A percentile compares a stretch with the other conserved stretches of the same genome.
Evolutionary conservation across 768 basidiomycete genomes (phyloP).

Genomic region (Pulveroboletus ravenelii): DNA sequence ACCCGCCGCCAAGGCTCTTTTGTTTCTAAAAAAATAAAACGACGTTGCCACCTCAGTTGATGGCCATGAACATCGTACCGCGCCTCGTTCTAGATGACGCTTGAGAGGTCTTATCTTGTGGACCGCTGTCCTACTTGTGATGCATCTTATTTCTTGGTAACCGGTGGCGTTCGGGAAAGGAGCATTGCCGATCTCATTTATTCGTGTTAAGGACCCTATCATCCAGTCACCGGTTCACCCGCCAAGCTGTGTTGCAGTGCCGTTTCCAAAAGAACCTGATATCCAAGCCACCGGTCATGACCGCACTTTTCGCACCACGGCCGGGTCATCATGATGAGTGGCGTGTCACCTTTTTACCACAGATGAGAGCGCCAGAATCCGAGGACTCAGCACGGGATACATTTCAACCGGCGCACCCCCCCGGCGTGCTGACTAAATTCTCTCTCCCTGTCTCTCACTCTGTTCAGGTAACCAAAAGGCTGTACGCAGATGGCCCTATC

Average conservation of each 20-base stretch:
- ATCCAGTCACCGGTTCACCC: not conserved
- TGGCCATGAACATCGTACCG: constrained; percentile 97
- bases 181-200: not conserved
- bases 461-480: not conserved
- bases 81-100: constrained; percentile 84
- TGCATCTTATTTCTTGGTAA: not conserved
- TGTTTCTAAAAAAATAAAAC: not conserved
- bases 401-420: too few relatives aligned
- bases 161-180: constrained; percentile 5
- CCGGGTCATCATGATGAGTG: constrained; percentile 11
- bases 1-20: not conserved
- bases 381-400: not conserved
- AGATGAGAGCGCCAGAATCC: not conserved
- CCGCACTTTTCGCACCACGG: not conserved
- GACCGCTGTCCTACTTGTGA: not conserved
- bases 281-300: not conserved
- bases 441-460: too few relatives aligned
- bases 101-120: constrained; percentile 20
- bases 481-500: not conserved
- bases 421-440: too few relatives aligned
- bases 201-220: constrained; percentile 2
- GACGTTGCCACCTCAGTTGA: constrained; percentile 48
- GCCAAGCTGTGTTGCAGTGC: constrained; percentile 14
- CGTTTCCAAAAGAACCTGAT: not conserved
- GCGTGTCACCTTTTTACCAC: constrained; percentile 7